phyloP scores from a whole-genome alignment of 176 grass and related monocot species.

The Juncus inflexus region DNA sequence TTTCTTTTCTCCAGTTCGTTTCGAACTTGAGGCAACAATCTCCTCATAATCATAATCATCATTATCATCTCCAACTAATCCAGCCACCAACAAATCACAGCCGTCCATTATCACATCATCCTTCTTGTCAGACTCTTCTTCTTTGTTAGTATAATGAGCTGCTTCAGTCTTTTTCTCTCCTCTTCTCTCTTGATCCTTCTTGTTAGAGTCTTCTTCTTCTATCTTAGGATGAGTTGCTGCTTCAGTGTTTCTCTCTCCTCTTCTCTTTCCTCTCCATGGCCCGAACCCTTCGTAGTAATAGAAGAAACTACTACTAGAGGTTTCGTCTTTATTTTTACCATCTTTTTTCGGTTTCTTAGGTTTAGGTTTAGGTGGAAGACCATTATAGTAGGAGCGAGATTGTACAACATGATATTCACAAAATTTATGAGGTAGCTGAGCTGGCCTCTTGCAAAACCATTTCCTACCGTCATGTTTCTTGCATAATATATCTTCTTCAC shows the following conservation, averaged over 20 bases:
- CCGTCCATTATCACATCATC: constrained; percentile 7
- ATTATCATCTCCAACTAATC: background rate
- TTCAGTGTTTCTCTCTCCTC: background rate
- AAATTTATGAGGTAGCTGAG: constrained; percentile 12
- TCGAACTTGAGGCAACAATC: constrained; percentile 11
- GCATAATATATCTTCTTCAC: constrained; percentile 3
- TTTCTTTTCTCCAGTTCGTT: constrained; percentile 8
- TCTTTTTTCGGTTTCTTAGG: background rate
- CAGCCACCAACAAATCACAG: background rate
- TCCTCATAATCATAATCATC: constrained; percentile 4
- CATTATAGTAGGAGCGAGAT: constrained; percentile 22
- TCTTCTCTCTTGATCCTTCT: constrained; percentile 9
- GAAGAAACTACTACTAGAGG: background rate
- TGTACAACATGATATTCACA: constrained; percentile 24
- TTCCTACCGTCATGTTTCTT: constrained; percentile 27
- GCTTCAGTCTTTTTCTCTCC: too few species aligned
- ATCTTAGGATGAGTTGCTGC: too few species aligned
- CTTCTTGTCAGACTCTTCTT: background rate
- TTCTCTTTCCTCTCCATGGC: constrained; percentile 9
- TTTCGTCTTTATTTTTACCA: background rate
- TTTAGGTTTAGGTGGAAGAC: background rate
- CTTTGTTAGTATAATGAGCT: too few species aligned
- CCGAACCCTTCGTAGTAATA: constrained; percentile 29
- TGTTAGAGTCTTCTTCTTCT: background rate
- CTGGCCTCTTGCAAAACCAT: constrained; percentile 23